These are phyloP conservation scores for Calonectria naviculata DNA, from an alignment of 2,329 filamentous ascomycete genomes.

Conservation along the genomic window DNA sequence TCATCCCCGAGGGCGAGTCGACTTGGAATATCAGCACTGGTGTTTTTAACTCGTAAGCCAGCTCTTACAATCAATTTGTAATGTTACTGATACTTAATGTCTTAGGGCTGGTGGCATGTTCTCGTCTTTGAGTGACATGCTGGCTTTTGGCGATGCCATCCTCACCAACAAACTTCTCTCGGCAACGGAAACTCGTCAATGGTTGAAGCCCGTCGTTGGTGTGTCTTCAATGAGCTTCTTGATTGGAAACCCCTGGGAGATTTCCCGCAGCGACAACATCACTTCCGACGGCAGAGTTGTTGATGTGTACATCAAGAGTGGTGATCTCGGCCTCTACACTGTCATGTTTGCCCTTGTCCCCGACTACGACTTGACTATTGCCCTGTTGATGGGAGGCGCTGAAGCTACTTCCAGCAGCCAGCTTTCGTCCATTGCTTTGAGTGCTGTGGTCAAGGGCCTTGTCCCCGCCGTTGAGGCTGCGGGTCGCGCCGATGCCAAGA, in stretches of 20 bases:
- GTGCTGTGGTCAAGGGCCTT: constrained; percentile 46
- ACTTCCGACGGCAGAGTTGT: constrained; percentile 52
- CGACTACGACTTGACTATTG: constrained; percentile 57
- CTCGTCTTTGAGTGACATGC: constrained; percentile 54
- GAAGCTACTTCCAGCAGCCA: constrained; percentile 35
- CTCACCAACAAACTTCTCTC: constrained; percentile 54
- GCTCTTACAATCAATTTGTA: fast-evolving
- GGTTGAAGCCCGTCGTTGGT: constrained; percentile 56
- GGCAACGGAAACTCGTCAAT: constrained; percentile 51
- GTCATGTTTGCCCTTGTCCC: constrained; percentile 54
- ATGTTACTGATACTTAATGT: not conserved
- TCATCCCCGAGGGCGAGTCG: constrained; percentile 47
- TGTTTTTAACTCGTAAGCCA: constrained; percentile 47
- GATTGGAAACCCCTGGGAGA: constrained; percentile 61
- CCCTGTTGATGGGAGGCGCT: constrained; percentile 49
- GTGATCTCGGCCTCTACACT: constrained; percentile 55
- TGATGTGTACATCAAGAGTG: constrained; percentile 60
- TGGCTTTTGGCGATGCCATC: constrained; percentile 54
- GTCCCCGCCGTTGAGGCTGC: constrained; percentile 56
- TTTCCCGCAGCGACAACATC: constrained; percentile 50
- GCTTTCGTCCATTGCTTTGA: constrained; percentile 37
- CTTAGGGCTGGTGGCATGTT: constrained; percentile 52
- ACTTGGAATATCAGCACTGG: constrained; percentile 49
- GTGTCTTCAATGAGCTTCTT: constrained; percentile 50
- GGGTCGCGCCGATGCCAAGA: constrained; percentile 48